phyloP scores from a whole-genome alignment of 148 eudicot genomes.

The Vaccinium macrocarpon region DNA sequence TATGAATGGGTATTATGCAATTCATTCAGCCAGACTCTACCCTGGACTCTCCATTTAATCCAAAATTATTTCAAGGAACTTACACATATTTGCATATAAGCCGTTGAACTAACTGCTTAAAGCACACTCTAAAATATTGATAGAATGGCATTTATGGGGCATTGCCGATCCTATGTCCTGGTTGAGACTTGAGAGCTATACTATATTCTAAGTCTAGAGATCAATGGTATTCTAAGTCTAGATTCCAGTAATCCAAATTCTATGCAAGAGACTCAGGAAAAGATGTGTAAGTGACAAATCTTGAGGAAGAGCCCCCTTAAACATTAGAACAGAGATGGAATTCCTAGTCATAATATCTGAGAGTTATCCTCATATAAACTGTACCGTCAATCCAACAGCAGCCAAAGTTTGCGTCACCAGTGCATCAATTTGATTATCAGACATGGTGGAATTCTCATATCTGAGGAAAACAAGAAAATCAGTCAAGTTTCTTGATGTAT shows the following conservation, averaged over 20 bases:
- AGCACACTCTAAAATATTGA: background rate
- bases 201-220: too few species aligned
- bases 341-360: background rate
- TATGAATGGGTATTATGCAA: background rate
- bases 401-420: conserved; percentile 85
- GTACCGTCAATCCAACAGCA: conserved; percentile 90
- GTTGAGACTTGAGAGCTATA: background rate
- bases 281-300: background rate
- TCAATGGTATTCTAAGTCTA: background rate
- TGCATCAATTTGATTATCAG: conserved; percentile 63
- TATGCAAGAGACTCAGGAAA: background rate
- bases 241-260: background rate
- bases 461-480: conserved; percentile 31
- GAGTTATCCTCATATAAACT: background rate
- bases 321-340: background rate
- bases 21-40: background rate
- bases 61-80: background rate
- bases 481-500: background rate
- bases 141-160: background rate
- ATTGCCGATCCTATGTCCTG: background rate
- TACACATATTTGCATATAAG: background rate
- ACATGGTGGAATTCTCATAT: conserved; percentile 82
- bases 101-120: background rate
- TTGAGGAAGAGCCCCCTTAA: background rate
- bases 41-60: background rate